Evolutionary conservation across 345 rosid genomes (phyloP).

Genomic region (Aquilaria yunnanensis): DNA sequence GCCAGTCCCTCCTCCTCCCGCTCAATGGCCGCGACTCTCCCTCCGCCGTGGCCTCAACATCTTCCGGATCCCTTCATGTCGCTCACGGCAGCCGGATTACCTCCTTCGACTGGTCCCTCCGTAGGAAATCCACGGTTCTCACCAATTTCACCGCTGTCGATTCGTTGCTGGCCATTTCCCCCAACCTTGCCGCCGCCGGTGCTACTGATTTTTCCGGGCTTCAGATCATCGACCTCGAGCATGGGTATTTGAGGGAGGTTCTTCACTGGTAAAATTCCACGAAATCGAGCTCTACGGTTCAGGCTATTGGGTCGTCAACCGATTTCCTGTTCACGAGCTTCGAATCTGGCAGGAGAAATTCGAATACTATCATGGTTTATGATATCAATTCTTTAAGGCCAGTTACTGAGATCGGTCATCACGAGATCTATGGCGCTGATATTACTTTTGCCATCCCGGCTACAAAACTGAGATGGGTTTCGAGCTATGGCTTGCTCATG

Average conservation of each 20-base stretch:
- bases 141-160: slow-evolving; percentile 84
- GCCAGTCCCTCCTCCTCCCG: slow-evolving; percentile 39
- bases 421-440: slow-evolving; percentile 71
- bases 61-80: slow-evolving; percentile 62
- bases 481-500: slow-evolving; percentile 54
- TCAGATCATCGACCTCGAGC: slow-evolving; percentile 66
- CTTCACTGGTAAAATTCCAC: slow-evolving; percentile 69
- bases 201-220: slow-evolving; percentile 88
- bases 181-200: slow-evolving; percentile 60
- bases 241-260: slow-evolving; percentile 50
- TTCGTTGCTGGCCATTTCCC: slow-evolving; percentile 61
- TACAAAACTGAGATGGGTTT: slow-evolving; percentile 70
- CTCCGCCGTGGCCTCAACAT: slow-evolving; percentile 52
- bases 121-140: slow-evolving; percentile 59
- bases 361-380: slow-evolving; percentile 78
- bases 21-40: slow-evolving; percentile 74
- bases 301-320: slow-evolving; percentile 64
- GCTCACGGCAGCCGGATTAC: slow-evolving; percentile 91
- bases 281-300: slow-evolving; percentile 72
- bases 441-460: slow-evolving; percentile 79
- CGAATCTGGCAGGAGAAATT: slow-evolving; percentile 87
- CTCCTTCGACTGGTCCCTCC: slow-evolving; percentile 82
- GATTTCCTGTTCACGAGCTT: slow-evolving; percentile 72
- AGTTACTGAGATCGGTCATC: slow-evolving; percentile 62
- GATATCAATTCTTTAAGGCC: slow-evolving; percentile 55